Conservation (phyloP, 2,329 filamentous ascomycete genomes). For the Xylaria arbuscula region DNA sequence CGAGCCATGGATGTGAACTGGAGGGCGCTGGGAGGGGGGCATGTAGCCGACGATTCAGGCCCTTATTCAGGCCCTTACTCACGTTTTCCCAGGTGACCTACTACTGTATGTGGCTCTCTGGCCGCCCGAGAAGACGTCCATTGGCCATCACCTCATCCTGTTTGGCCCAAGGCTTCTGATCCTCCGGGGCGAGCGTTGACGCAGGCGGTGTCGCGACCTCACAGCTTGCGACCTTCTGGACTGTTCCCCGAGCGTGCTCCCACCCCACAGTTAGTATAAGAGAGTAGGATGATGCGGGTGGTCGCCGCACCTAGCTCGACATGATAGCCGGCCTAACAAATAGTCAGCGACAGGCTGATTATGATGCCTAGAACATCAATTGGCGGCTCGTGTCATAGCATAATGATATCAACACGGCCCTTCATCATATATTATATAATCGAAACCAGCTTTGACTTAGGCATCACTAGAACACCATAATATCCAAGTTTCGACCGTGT, state of each 20-base stretch:
- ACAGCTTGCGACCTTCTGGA: slow-evolving; percentile 25
- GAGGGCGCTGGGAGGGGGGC: background rate
- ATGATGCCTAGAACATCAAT: slow-evolving; percentile 25
- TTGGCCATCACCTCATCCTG: slow-evolving; percentile 32
- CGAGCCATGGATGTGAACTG: slow-evolving; percentile 29
- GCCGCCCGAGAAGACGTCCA: slow-evolving; percentile 15
- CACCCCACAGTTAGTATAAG: slow-evolving; percentile 33
- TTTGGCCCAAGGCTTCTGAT: slow-evolving; percentile 36
- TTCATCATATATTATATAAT: slow-evolving; percentile 6
- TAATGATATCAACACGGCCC: slow-evolving; percentile 9
- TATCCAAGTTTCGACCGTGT: background rate
- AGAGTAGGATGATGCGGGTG: slow-evolving; percentile 21
- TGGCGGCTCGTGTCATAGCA: slow-evolving; percentile 18
- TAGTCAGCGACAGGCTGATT: slow-evolving; percentile 22
- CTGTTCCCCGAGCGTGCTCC: slow-evolving; percentile 24
- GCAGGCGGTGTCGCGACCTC: slow-evolving; percentile 11
- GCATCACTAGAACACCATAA: slow-evolving; percentile 15
- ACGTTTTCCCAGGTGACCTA: background rate
- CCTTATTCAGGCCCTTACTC: slow-evolving; percentile 7
- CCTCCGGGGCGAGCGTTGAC: slow-evolving; percentile 40
- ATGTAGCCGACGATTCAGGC: slow-evolving; percentile 23
- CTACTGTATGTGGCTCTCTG: slow-evolving; percentile 2
- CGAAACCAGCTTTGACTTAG: slow-evolving; percentile 13
- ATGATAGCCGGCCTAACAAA: slow-evolving; percentile 20
- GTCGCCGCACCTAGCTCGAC: slow-evolving; percentile 29